phyloP scores from a whole-genome alignment of 2,329 filamentous ascomycete species.

The Alternaria sp. region DNA sequence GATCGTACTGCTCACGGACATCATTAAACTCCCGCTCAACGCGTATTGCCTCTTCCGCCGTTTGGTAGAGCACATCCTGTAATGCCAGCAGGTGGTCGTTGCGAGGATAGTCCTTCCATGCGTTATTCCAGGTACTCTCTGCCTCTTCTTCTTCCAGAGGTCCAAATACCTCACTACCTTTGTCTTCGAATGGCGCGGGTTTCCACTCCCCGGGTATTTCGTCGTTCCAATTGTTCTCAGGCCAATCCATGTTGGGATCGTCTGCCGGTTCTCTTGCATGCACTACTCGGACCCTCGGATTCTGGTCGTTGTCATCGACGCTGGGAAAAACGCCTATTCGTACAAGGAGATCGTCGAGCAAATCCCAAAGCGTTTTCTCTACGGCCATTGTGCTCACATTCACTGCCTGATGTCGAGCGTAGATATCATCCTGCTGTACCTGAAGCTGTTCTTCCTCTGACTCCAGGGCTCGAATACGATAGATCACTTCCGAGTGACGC shows the following conservation, averaged over 20 bases:
- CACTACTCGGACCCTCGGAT: neutral
- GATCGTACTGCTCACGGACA: neutral
- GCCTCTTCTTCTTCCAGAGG: neutral
- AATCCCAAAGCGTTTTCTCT: neutral
- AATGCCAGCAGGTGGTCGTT: neutral
- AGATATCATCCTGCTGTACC: neutral
- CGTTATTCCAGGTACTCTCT: neutral
- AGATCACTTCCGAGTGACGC: neutral
- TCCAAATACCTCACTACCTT: neutral
- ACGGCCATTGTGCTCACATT: neutral
- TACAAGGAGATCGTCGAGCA: neutral
- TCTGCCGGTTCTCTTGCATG: fast-evolving
- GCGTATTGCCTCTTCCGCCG: neutral
- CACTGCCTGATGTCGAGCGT: neutral
- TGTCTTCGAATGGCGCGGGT: neutral
- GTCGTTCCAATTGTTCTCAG: neutral
- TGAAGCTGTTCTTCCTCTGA: too few species aligned
- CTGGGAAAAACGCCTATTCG: neutral
- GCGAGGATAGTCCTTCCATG: neutral
- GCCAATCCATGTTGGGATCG: neutral
- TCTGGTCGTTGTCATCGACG: neutral
- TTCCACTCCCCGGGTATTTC: neutral
- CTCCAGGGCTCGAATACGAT: too few species aligned
- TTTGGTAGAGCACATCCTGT: neutral
- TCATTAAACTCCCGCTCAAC: neutral